Percentiles rank a stretch among this genome's conserved stretches.
Conservation (phyloP, 768 basidiomycete species). For the Xanthoconium purpureum region DNA sequence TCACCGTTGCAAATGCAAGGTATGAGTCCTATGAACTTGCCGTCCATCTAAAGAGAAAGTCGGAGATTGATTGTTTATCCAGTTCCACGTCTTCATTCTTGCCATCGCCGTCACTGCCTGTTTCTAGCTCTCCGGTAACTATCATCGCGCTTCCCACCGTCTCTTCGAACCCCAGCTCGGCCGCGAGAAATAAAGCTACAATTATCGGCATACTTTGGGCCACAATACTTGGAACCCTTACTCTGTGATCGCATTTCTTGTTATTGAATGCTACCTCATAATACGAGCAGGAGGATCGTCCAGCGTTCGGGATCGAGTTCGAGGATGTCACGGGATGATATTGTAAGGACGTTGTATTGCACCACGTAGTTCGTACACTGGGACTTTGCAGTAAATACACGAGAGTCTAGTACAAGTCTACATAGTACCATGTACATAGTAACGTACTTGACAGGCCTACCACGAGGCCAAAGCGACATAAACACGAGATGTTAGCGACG, state of each 20-base stretch:
- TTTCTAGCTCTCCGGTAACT: slow-evolving; percentile 23
- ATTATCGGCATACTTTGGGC: slow-evolving; percentile 18
- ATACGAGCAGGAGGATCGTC: too few species aligned
- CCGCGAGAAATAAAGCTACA: slow-evolving; percentile 2
- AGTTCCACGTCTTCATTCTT: slow-evolving; percentile 30
- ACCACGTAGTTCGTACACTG: background rate
- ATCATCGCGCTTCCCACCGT: slow-evolving; percentile 1
- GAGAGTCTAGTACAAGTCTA: too few species aligned
- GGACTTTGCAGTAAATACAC: too few species aligned
- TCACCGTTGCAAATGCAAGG: slow-evolving; percentile 39
- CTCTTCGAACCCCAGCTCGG: slow-evolving; percentile 4
- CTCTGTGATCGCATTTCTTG: background rate
- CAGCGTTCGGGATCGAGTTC: too few species aligned
- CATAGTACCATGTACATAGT: background rate
- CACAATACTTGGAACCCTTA: slow-evolving; percentile 10
- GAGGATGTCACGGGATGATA: background rate
- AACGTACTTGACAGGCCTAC: background rate
- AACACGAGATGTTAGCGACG: slow-evolving; percentile 8
- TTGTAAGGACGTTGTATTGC: background rate
- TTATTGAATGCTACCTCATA: slow-evolving; percentile 6
- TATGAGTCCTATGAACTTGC: slow-evolving; percentile 15
- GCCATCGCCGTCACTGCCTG: slow-evolving; percentile 23
- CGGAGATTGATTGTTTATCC: background rate
- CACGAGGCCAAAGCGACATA: slow-evolving; percentile 18
- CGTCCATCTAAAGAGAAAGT: background rate